A percentile compares a stretch with the other conserved stretches of the same genome.
Evolutionary conservation across 305 asterid genomes (phyloP).

Genomic region (Solanum aculeatissimum): DNA sequence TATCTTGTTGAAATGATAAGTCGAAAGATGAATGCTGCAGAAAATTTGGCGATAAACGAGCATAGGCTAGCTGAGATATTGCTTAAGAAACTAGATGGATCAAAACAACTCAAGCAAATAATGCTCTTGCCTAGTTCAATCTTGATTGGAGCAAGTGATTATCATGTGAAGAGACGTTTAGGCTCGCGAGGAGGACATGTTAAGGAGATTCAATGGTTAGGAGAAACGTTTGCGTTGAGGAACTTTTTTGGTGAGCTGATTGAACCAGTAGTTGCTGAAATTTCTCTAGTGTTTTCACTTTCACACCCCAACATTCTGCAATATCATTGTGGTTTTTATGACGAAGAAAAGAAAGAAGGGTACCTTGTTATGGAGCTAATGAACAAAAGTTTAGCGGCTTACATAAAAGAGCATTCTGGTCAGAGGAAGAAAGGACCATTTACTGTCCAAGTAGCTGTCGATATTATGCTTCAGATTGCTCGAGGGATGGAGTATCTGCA

Average conservation of each 20-base stretch:
- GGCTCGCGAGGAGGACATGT: slow-evolving; percentile 49
- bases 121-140: slow-evolving; percentile 25
- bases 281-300: slow-evolving; percentile 37
- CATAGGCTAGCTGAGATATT: slow-evolving; percentile 34
- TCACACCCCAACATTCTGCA: slow-evolving; percentile 74
- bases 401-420: slow-evolving; percentile 46
- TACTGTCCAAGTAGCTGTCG: slow-evolving; percentile 53
- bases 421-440: slow-evolving; percentile 48
- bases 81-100: slow-evolving; percentile 31
- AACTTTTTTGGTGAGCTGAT: slow-evolving; percentile 46
- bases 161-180: slow-evolving; percentile 47
- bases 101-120: slow-evolving; percentile 6
- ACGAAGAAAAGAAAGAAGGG: slow-evolving; percentile 69
- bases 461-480: slow-evolving; percentile 75
- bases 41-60: slow-evolving; percentile 23
- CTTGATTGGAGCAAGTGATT: slow-evolving; percentile 47
- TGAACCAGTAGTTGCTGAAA: slow-evolving; percentile 33
- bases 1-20: slow-evolving; percentile 30
- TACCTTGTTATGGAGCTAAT: slow-evolving; percentile 78
- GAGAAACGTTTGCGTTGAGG: slow-evolving; percentile 63
- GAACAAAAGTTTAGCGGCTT: slow-evolving; percentile 46
- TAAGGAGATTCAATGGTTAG: slow-evolving; percentile 82
- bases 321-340: slow-evolving; percentile 54
- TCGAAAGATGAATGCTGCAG: slow-evolving; percentile 20
- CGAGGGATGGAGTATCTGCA: slow-evolving; percentile 86